Conservation (phyloP, 2,329 filamentous ascomycete genomes). For the Paecilomyces dactylethromorphus region DNA sequence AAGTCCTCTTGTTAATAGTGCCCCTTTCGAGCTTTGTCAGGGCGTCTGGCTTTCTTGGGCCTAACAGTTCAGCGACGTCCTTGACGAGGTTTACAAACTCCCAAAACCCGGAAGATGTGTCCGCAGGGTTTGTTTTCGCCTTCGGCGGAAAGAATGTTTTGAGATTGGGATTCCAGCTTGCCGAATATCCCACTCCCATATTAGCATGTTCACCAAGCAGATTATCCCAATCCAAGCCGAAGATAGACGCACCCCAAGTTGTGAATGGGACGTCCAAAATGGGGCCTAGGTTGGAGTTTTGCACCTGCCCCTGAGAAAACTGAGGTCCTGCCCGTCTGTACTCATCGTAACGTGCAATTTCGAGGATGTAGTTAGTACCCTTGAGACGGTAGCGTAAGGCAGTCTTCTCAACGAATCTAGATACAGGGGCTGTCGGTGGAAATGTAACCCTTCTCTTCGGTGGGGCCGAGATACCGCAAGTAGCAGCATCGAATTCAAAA, state of each 20-base stretch:
- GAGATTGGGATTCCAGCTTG: constrained; percentile 24
- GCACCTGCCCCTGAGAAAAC: constrained; percentile 8
- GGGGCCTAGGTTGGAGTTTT: constrained; percentile 2
- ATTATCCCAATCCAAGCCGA: constrained; percentile 35
- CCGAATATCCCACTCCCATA: constrained; percentile 25
- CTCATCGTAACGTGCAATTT: constrained; percentile 37
- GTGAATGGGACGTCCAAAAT: constrained; percentile 19
- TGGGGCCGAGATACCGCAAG: constrained; percentile 15
- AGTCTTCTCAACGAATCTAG: constrained; percentile 31
- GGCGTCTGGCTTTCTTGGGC: constrained; percentile 10
- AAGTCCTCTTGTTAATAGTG: background rate
- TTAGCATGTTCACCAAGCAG: constrained; percentile 30
- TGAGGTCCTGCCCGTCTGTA: constrained; percentile 15
- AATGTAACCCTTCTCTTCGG: constrained; percentile 25
- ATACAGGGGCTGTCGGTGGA: constrained; percentile 16
- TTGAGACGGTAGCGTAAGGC: constrained; percentile 33
- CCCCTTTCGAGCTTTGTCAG: background rate
- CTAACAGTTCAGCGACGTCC: constrained; percentile 25
- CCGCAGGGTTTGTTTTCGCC: constrained; percentile 6
- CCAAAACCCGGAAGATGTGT: constrained; percentile 24
- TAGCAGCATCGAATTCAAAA: constrained; percentile 13
- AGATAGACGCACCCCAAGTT: constrained; percentile 32
- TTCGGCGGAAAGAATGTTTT: constrained; percentile 29
- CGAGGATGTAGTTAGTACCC: constrained; percentile 35
- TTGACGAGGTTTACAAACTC: constrained; percentile 29